Evolutionary conservation across 305 asterid species (phyloP), one percentile per base, ranked within the genome.

Genomic region (Fraxinus sp.): DNA sequence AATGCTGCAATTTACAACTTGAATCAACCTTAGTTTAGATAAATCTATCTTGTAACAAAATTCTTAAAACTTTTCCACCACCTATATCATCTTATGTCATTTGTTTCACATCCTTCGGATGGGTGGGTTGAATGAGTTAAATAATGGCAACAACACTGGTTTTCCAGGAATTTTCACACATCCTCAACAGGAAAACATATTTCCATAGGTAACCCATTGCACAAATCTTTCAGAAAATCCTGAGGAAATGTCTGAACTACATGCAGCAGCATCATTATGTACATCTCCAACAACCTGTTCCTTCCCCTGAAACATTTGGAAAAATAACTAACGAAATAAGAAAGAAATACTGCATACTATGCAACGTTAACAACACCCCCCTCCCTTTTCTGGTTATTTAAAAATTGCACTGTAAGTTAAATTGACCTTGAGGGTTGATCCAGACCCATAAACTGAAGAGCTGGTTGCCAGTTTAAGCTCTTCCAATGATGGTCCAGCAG

Each of bases 21-120:
- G 55, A 39, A 64, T 55, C 73, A 26, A 75, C 77, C 78, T 55
- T 80, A 18, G 30, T 57, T 75, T 46, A 71, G 39, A 80, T 78
- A 66, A 79, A 71, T 36, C 87, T 76, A 82, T 52, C 82, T 77
- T 86, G 86, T 88, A 85, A 86, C 80, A 90, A 89, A 87, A 32
- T 76, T 81, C 82, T 74, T 77, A 30, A 4, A 33, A 33, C 36
- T 33, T 33, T 80, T 55, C 26, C 43, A 79, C 81, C 80, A 55
- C 83, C 76, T 64, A 37, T 82, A 32, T 83, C 79, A 43, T 78
- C 78, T 85, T 43, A 43, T 43, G 55, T 43, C 55, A 43, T 43
- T 83, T 85, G 79, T 86, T 84, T 81, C 86, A 82, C 93, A 90
- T 87, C 96, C 96, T 91, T 94, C 85, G 94, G 96, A 88, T 84